Evolutionary conservation across 768 basidiomycete species (phyloP), one percentile per base, ranked within the genome.

Genomic region (Lentinula guzmanii): DNA sequence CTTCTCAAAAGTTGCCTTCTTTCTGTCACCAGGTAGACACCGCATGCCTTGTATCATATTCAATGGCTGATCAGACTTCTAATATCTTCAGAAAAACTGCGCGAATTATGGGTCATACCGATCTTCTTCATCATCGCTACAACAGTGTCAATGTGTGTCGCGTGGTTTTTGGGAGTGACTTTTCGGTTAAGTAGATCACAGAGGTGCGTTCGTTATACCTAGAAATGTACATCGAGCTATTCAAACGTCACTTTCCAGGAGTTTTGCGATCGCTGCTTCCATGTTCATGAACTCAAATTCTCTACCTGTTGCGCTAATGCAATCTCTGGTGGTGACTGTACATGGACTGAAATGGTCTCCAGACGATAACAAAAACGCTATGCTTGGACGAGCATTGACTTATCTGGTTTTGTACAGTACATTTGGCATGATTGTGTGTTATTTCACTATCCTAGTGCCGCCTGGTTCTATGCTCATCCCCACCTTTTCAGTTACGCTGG

Each of bases 281-380:
- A 93, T 90, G 86, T 92, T 92, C 78, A 91, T 94, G 89, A 96
- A 95, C 72, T 93, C 91, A 2, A 98, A 98, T 70, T 93, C 93
- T 0, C 83, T 99, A 5, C 96, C 96, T 0, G 93, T 98, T 62
- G 96, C 96, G 0, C 79, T 99, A 35, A 92, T 98, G 86, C 90
- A 97, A 71, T 88, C 86, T 63, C 85, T 98, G 18, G 92, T 92
- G 8, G 75, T 89, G 60, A 89, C 91, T 11, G 93, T 96, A 0
- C 87, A 87, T 0, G 86, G 85, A 4, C 79, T 96, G 35, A 90
- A 89, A 67, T 94, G 94, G 93, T 87, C 81, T 8, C 64, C 76
- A 3, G 84, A 91, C 59, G 95, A 98, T 70, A 90, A 85, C 68
- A 81, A 85, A 65, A 82, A 95, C 65, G 86, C 88, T 24, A 98